Evolutionary conservation across 2,329 filamentous ascomycete genomes (phyloP).

Genomic region (Aureobasidium sp.): DNA sequence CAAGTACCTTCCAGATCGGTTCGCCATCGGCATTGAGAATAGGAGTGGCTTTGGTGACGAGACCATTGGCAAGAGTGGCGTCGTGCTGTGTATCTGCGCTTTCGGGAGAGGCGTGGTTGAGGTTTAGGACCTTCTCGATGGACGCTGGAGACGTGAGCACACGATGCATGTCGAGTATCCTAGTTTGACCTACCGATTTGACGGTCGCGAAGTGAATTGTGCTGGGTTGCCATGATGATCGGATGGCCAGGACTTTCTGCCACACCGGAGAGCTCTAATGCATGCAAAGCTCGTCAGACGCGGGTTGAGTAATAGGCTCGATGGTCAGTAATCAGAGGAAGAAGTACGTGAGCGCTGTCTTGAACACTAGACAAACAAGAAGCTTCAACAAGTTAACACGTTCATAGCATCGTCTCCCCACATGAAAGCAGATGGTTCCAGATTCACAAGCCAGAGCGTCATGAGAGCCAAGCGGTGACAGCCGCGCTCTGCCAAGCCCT

Average conservation of each 20-base stretch:
- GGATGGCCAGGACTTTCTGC: constrained; percentile 12
- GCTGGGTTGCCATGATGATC: constrained; percentile 47
- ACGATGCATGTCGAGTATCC: not conserved
- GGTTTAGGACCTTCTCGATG: constrained; percentile 89
- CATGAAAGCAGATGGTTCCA: not conserved
- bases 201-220: constrained; percentile 59
- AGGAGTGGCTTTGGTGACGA: constrained; percentile 63
- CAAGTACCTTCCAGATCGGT: constrained; percentile 94
- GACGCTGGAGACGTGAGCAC: constrained; percentile 56
- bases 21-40: constrained; percentile 82
- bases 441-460: constrained; percentile 1
- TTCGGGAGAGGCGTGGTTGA: constrained; percentile 65
- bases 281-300: not conserved
- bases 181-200: constrained; percentile 55
- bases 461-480: not conserved
- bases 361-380: not conserved
- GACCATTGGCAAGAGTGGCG: constrained; percentile 51
- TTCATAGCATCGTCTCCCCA: not conserved
- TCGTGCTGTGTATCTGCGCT: constrained; percentile 55
- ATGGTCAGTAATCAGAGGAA: not conserved
- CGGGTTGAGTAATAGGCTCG: not conserved
- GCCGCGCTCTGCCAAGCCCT: not conserved
- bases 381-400: constrained; percentile 14
- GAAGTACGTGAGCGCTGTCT: not conserved
- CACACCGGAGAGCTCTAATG: not conserved